phyloP scores from a whole-genome alignment of 805 yeast species.

The Saturnispora zaruensis region DNA sequence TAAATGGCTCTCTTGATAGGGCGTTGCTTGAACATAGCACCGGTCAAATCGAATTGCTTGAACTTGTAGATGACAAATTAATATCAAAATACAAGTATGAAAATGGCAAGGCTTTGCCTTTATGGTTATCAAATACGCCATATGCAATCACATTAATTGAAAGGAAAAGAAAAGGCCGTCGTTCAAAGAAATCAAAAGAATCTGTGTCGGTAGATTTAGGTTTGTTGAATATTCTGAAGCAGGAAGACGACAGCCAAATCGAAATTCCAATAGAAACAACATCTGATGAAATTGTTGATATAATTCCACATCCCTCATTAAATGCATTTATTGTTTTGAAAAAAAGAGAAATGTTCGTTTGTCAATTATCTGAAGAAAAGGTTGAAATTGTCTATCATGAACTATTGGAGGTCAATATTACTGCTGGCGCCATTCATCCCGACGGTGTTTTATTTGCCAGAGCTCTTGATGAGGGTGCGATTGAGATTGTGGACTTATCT shows the following conservation, averaged over 20 bases:
- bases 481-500: constrained; percentile 12
- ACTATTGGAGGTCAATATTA: neutral
- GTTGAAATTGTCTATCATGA: constrained; percentile 9
- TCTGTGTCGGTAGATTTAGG: neutral
- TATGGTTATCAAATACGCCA: constrained; percentile 10
- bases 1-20: neutral
- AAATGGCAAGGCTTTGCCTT: neutral
- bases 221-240: neutral
- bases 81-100: constrained; percentile 3
- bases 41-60: constrained; percentile 10
- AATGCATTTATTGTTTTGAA: constrained; percentile 6
- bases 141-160: constrained; percentile 3
- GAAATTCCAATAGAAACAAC: neutral
- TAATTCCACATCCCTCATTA: constrained; percentile 14
- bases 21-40: constrained; percentile 3
- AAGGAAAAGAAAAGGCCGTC: constrained; percentile 4
- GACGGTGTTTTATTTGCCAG: constrained; percentile 18
- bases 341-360: constrained; percentile 7
- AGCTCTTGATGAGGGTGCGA: constrained; percentile 7
- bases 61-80: neutral
- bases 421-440: constrained; percentile 14
- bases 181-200: constrained; percentile 7
- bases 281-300: constrained; percentile 2
- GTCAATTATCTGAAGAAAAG: neutral
- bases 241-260: neutral